Evolutionary conservation across 2,329 filamentous ascomycete species (phyloP).

Genomic region (Scytalidium sp.): DNA sequence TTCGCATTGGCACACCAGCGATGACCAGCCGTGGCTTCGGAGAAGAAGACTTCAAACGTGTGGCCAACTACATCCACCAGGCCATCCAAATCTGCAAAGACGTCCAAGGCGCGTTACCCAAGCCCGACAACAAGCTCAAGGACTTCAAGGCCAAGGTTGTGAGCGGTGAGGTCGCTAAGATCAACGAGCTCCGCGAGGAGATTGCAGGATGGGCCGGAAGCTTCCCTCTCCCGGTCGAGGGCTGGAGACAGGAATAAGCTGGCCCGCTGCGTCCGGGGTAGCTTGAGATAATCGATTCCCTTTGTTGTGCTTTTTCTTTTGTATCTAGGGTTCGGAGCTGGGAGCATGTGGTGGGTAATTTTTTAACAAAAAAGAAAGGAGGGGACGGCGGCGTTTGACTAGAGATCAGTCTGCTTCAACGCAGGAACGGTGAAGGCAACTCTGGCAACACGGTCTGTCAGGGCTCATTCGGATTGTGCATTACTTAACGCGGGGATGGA

Average conservation of each 20-base stretch:
- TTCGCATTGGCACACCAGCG: constrained; percentile 94
- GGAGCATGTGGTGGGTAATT: not conserved
- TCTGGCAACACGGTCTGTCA: not conserved
- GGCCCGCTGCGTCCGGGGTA: not conserved
- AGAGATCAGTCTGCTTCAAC: not conserved
- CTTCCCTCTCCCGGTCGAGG: constrained; percentile 89
- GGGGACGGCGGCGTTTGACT: not conserved
- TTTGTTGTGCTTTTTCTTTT: too few species aligned
- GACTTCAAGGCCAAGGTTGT: constrained; percentile 96
- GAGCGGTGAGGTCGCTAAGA: constrained; percentile 72
- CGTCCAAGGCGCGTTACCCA: constrained; percentile 79
- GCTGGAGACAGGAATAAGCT: constrained; percentile 46
- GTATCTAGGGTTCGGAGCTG: not conserved
- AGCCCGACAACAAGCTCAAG: constrained; percentile 99
- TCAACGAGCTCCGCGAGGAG: constrained; percentile 84
- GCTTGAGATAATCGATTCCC: not conserved
- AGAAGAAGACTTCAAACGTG: constrained; percentile 85
- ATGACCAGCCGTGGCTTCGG: constrained; percentile 97
- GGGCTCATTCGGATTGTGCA: not conserved
- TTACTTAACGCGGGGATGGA: not conserved
- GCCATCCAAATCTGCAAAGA: constrained; percentile 88
- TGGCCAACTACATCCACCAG: constrained; percentile 85
- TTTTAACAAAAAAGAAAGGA: not conserved
- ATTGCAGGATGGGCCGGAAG: constrained; percentile 80
- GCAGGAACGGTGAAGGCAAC: not conserved